These are phyloP conservation scores for Albugo laibachii DNA, from an alignment of 352 stramenopile species.

Conservation along the genomic window DNA sequence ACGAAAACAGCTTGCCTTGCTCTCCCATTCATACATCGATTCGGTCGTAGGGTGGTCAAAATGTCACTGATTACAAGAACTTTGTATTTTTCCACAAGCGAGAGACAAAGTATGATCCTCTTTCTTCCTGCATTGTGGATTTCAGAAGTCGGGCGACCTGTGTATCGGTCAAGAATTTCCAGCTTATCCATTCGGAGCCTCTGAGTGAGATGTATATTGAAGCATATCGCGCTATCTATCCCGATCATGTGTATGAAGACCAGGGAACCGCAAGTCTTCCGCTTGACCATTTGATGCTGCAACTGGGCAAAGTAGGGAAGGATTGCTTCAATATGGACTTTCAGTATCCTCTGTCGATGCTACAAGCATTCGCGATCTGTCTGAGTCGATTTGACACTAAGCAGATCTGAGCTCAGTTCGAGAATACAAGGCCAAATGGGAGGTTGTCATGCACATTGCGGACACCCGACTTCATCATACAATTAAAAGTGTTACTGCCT, in stretches of 20 bases:
- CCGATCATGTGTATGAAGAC: slow-evolving; percentile 62
- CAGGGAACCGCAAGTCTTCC: slow-evolving; percentile 63
- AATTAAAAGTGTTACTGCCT: too few species aligned
- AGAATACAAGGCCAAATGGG: not conserved
- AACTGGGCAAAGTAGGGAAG: slow-evolving; percentile 77
- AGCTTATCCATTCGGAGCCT: slow-evolving; percentile 75
- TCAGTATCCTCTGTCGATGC: slow-evolving; percentile 81
- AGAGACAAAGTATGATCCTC: slow-evolving; percentile 79
- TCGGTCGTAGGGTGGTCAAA: slow-evolving; percentile 36
- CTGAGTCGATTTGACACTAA: slow-evolving; percentile 84
- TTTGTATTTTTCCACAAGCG: slow-evolving; percentile 73
- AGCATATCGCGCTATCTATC: slow-evolving; percentile 43
- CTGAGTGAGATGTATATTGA: slow-evolving; percentile 43
- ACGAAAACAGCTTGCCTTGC: not conserved
- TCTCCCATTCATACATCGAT: slow-evolving; percentile 2
- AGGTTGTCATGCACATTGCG: too few species aligned
- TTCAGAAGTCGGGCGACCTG: slow-evolving; percentile 81
- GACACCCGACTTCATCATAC: too few species aligned
- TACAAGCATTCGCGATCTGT: slow-evolving; percentile 85
- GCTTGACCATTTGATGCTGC: slow-evolving; percentile 66
- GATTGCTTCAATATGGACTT: slow-evolving; percentile 92
- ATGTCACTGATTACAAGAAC: slow-evolving; percentile 55
- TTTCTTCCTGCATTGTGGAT: slow-evolving; percentile 84
- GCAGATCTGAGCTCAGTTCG: slow-evolving; percentile 20
- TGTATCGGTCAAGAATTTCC: slow-evolving; percentile 86